Conservation (phyloP, 805 yeast genomes). For the Torulaspora delbrueckii region DNA sequence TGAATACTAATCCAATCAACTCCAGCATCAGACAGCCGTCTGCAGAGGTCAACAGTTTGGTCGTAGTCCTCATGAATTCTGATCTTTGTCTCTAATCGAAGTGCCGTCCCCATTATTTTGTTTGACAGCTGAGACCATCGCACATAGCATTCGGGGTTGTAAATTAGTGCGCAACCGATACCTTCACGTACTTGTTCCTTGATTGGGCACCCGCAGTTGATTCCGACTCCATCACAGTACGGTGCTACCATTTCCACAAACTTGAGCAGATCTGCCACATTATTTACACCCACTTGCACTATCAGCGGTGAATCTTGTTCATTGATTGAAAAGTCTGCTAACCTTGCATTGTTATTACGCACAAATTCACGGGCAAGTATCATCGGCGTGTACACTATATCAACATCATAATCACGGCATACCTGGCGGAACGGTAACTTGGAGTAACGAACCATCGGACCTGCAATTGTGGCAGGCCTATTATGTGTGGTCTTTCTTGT, state of each 20-base stretch:
- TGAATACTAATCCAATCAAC: conserved; percentile 93
- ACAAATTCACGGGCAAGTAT: conserved; percentile 93
- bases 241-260: conserved; percentile 89
- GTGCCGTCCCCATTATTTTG: conserved; percentile 60
- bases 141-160: conserved; percentile 72
- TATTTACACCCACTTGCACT: conserved; percentile 88
- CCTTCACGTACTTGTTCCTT: conserved; percentile 93
- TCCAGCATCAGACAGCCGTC: conserved; percentile 74
- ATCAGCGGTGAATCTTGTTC: conserved; percentile 62
- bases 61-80: conserved; percentile 73
- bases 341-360: conserved; percentile 71
- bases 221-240: conserved; percentile 86
- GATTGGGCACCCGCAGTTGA: conserved; percentile 97
- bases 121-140: conserved; percentile 83
- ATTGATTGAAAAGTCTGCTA: conserved; percentile 82
- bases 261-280: conserved; percentile 71
- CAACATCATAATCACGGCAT: conserved; percentile 66
- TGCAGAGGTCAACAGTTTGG: conserved; percentile 70
- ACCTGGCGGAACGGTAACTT: conserved; percentile 86
- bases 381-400: conserved; percentile 93
- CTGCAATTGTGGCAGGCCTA: conserved; percentile 63
- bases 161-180: conserved; percentile 93
- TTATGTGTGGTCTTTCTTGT: conserved; percentile 42
- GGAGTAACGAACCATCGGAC: conserved; percentile 97
- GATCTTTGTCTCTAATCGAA: conserved; percentile 89